A percentile compares a stretch with the other conserved stretches of the same genome.
These are phyloP conservation scores for Trichoderma sp. DNA, from an alignment of 2,329 filamentous ascomycete species.

Conservation along the genomic window DNA sequence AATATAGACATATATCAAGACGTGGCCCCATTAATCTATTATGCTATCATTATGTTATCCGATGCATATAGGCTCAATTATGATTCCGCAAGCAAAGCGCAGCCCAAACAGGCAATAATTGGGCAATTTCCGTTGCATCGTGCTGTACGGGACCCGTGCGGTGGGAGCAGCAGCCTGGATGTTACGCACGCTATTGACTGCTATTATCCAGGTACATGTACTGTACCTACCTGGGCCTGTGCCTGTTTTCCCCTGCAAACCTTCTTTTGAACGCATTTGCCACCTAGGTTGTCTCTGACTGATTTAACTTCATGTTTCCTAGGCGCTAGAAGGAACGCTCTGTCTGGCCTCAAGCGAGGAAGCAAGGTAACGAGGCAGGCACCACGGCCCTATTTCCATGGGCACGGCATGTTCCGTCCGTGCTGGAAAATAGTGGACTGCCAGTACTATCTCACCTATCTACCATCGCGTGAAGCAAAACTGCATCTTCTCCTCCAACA, in stretches of 20 bases:
- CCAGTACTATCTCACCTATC: too few species aligned
- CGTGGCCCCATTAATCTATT: background rate
- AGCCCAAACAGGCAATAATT: conserved; percentile 6
- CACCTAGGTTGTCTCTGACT: conserved; percentile 20
- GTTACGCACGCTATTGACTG: too few species aligned
- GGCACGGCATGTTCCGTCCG: background rate
- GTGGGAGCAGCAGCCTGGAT: background rate
- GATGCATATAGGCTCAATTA: background rate
- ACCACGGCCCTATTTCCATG: background rate
- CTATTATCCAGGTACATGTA: background rate
- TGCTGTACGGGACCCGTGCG: background rate
- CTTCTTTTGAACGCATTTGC: background rate
- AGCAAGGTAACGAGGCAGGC: background rate
- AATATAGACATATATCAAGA: background rate
- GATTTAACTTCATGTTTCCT: background rate
- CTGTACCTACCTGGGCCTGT: background rate
- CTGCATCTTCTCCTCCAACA: background rate
- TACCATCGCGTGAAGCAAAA: background rate
- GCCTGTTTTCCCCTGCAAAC: background rate
- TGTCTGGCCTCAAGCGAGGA: background rate
- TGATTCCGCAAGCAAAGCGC: background rate
- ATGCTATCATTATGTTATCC: background rate
- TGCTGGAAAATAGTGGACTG: background rate
- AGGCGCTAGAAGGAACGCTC: background rate
- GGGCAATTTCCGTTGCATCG: background rate